Conservation (phyloP, 106 monocot species). For the Dendrobium catenatum region DNA sequence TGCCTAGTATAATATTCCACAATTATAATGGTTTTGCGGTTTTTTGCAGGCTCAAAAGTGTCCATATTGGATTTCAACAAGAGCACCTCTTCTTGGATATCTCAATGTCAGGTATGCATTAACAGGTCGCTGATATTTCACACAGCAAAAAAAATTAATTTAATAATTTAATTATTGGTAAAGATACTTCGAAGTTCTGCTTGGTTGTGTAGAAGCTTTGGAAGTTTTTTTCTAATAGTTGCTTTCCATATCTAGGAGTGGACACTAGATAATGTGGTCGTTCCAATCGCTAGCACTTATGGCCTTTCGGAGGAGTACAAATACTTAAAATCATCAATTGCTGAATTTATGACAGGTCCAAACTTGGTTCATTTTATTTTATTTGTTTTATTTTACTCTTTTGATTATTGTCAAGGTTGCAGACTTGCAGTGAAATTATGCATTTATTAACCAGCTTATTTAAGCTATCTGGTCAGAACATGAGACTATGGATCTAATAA, state of each 20-base stretch:
- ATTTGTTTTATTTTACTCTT: background rate
- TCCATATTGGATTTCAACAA: constrained; percentile 94
- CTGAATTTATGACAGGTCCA: constrained; percentile 75
- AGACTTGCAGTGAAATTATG: background rate
- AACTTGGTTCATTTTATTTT: background rate
- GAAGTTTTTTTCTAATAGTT: background rate
- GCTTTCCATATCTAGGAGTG: constrained; percentile 40
- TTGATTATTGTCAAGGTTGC: background rate
- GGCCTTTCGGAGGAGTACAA: constrained; percentile 75
- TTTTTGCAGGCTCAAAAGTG: constrained; percentile 60
- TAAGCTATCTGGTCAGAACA: background rate
- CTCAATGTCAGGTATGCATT: constrained; percentile 48
- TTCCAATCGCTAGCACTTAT: constrained; percentile 60
- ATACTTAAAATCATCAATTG: constrained; percentile 76
- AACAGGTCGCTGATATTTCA: background rate
- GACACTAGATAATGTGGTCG: constrained; percentile 86
- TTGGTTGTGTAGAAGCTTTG: background rate
- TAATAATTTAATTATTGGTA: background rate
- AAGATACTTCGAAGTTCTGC: background rate
- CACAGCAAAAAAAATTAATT: background rate
- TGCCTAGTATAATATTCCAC: background rate
- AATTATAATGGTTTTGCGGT: constrained; percentile 1
- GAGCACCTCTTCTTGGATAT: constrained; percentile 48
- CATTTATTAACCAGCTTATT: background rate
- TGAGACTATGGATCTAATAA: background rate